Conservation (phyloP, 1,284 basidiomycete genomes). For the Ceratobasidium theobromae region DNA sequence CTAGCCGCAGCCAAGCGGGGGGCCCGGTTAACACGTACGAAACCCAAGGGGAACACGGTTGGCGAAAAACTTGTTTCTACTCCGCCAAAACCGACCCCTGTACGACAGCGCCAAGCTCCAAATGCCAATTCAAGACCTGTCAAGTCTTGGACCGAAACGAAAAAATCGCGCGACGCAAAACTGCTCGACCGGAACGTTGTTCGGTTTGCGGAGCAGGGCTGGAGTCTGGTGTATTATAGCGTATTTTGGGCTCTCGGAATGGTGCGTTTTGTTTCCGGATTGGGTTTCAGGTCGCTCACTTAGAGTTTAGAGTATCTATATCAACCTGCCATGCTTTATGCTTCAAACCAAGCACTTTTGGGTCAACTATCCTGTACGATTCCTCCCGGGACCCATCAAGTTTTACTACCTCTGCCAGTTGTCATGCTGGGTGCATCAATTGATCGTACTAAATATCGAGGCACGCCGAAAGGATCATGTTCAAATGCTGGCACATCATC, state of each 20-base stretch:
- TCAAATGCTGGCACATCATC: slow-evolving; percentile 96
- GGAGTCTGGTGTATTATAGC: slow-evolving; percentile 81
- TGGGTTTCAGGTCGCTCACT: not conserved
- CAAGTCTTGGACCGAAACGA: slow-evolving; percentile 14
- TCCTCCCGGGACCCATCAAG: slow-evolving; percentile 78
- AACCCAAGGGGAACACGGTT: slow-evolving; percentile 41
- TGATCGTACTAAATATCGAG: slow-evolving; percentile 92
- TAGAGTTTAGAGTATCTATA: slow-evolving; percentile 69
- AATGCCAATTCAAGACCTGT: no score
- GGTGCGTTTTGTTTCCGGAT: slow-evolving; percentile 55
- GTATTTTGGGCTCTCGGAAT: slow-evolving; percentile 76
- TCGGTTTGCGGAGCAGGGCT: slow-evolving; percentile 94
- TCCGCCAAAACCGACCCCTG: no score
- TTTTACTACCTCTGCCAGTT: slow-evolving; percentile 89
- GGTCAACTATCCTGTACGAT: slow-evolving; percentile 79
- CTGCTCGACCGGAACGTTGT: slow-evolving; percentile 64
- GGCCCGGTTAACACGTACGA: not conserved
- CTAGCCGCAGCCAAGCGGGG: not conserved
- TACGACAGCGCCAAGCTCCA: no score
- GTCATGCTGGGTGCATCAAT: slow-evolving; percentile 93
- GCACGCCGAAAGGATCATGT: slow-evolving; percentile 87
- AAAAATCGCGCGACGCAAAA: slow-evolving; percentile 40
- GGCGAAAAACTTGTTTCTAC: slow-evolving; percentile 29
- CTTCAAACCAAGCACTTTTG: slow-evolving; percentile 73
- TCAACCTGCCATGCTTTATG: slow-evolving; percentile 66